Percentiles rank a stretch among this genome's conserved stretches.
These are phyloP conservation scores for Alternaria arborescens DNA, from an alignment of 2,329 filamentous ascomycete genomes.

Conservation along the genomic window DNA sequence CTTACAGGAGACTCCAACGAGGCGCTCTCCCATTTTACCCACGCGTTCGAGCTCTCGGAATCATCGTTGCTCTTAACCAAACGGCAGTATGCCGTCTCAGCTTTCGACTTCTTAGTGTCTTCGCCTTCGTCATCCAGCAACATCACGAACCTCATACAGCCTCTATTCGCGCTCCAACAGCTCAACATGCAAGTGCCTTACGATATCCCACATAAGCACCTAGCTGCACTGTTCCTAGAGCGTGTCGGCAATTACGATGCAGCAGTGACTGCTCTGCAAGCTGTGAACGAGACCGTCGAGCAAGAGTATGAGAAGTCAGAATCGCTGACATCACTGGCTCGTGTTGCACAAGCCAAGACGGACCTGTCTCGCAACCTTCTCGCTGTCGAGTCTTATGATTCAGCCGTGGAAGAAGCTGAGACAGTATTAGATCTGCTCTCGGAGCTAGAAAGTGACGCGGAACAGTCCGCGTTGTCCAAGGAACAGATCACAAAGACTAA, in stretches of 20 bases:
- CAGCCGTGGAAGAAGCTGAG: slow-evolving; percentile 81
- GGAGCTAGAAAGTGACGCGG: slow-evolving; percentile 66
- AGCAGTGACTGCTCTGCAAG: slow-evolving; percentile 70
- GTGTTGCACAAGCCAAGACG: slow-evolving; percentile 82
- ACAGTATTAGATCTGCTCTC: slow-evolving; percentile 79
- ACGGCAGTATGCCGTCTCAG: slow-evolving; percentile 78
- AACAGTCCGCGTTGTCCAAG: slow-evolving; percentile 62
- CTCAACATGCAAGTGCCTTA: slow-evolving; percentile 74
- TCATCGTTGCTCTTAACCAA: slow-evolving; percentile 77
- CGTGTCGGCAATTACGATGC: slow-evolving; percentile 73
- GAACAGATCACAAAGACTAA: slow-evolving; percentile 74
- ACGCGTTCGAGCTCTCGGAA: slow-evolving; percentile 91
- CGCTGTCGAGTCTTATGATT: slow-evolving; percentile 69
- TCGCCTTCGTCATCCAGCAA: slow-evolving; percentile 62
- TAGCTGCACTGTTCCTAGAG: slow-evolving; percentile 83
- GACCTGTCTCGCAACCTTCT: slow-evolving; percentile 88
- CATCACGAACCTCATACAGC: slow-evolving; percentile 75
- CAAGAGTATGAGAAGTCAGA: slow-evolving; percentile 85
- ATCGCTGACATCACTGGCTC: slow-evolving; percentile 74
- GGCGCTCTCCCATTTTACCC: slow-evolving; percentile 85
- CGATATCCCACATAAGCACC: slow-evolving; percentile 77
- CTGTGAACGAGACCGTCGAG: slow-evolving; percentile 76
- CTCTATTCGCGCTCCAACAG: slow-evolving; percentile 88
- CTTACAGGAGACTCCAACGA: slow-evolving; percentile 77
- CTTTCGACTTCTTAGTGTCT: slow-evolving; percentile 81